Conservation (phyloP, 2,329 filamentous ascomycete species). For the Aspergillus tamarii region DNA sequence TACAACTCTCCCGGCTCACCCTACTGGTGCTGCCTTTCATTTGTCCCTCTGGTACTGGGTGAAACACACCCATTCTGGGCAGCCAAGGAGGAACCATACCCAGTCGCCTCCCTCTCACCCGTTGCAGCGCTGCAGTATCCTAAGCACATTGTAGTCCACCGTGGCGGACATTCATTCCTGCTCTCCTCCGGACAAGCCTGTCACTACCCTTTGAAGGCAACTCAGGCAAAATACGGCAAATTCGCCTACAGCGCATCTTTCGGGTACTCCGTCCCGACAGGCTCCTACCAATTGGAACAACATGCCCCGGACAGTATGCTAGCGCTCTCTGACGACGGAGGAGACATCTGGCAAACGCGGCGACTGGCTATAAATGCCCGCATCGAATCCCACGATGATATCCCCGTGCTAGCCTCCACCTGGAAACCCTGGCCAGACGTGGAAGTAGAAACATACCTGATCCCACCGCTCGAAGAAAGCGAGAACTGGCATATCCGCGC, state of each 20-base stretch:
- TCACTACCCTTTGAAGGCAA: constrained; percentile 79
- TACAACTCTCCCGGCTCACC: constrained; percentile 75
- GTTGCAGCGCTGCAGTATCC: constrained; percentile 67
- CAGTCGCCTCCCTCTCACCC: constrained; percentile 59
- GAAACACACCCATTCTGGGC: constrained; percentile 76
- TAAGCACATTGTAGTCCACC: constrained; percentile 71
- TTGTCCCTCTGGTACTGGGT: constrained; percentile 72
- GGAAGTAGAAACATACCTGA: constrained; percentile 39
- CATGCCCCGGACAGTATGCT: constrained; percentile 76
- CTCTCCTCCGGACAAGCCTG: constrained; percentile 78
- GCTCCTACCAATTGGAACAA: constrained; percentile 74
- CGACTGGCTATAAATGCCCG: constrained; percentile 66
- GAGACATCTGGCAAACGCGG: constrained; percentile 79
- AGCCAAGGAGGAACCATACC: constrained; percentile 64
- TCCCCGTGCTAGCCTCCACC: constrained; percentile 66
- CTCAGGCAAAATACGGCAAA: constrained; percentile 78
- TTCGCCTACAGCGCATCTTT: constrained; percentile 79
- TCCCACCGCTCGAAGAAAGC: constrained; percentile 36
- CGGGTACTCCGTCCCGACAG: constrained; percentile 76
- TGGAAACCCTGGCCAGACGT: constrained; percentile 72
- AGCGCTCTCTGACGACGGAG: constrained; percentile 74
- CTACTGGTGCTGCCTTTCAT: constrained; percentile 80
- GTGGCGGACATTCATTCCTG: constrained; percentile 75
- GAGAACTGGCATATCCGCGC: constrained; percentile 46
- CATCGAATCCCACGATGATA: constrained; percentile 59